Percentiles rank a stretch among this genome's conserved stretches.
Evolutionary conservation across 2,329 filamentous ascomycete species (phyloP).

Genomic region (Trichoderma lentiforme): DNA sequence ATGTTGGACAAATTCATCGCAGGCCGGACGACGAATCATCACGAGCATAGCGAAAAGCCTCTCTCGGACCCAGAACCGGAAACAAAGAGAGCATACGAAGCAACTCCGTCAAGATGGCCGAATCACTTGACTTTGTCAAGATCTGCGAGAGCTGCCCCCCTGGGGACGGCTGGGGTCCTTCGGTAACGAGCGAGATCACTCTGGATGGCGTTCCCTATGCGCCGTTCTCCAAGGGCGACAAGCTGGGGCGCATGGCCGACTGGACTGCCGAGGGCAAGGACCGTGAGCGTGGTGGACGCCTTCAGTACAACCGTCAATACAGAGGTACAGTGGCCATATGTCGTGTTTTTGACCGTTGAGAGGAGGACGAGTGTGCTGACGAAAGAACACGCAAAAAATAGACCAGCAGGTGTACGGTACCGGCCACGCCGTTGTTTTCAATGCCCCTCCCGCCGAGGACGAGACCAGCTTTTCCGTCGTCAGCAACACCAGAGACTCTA

Average conservation of each 20-base stretch:
- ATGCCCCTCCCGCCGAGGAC: conserved; percentile 87
- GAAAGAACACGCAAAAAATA: conserved; percentile 35
- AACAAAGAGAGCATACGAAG: not conserved
- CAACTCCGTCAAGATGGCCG: conserved; percentile 40
- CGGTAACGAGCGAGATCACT: conserved; percentile 78
- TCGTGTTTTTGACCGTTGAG: not conserved
- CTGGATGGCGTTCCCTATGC: conserved; percentile 95
- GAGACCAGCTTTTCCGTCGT: conserved; percentile 98
- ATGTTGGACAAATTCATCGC: conserved; percentile 32
- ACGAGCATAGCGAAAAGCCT: conserved; percentile 7
- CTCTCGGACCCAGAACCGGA: not conserved
- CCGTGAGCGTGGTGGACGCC: conserved; percentile 70
- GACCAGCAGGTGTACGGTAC: conserved; percentile 97
- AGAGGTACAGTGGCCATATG: conserved; percentile 61
- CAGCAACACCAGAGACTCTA: conserved; percentile 84
- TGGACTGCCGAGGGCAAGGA: conserved; percentile 94
- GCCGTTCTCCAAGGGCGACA: conserved; percentile 97
- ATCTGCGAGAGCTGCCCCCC: conserved; percentile 70
- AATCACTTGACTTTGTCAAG: conserved; percentile 56
- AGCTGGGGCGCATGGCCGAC: conserved; percentile 98
- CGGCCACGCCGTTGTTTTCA: conserved; percentile 81
- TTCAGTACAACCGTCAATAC: conserved; percentile 90
- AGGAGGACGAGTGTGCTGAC: not conserved
- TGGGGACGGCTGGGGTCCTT: conserved; percentile 83
- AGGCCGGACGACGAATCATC: conserved; percentile 10